phyloP scores from a whole-genome alignment of 495 filamentous ascomycete genomes.

The Annulohypoxylon nitens region DNA sequence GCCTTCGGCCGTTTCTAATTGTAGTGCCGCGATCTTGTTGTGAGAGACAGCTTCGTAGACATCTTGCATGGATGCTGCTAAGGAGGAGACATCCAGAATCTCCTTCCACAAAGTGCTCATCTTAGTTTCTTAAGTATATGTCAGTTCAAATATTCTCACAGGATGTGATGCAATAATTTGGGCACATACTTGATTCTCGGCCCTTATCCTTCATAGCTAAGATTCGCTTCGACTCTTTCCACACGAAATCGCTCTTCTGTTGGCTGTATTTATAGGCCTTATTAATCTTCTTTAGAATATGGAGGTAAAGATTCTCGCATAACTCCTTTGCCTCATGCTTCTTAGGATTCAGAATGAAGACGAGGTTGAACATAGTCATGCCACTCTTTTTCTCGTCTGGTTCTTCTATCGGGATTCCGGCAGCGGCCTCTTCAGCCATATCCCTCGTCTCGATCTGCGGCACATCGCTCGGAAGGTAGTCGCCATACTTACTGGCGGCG shows the following conservation, averaged over 20 bases:
- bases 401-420: slow-evolving; percentile 58
- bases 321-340: slow-evolving; percentile 79
- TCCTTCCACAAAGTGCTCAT: slow-evolving; percentile 74
- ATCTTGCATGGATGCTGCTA: slow-evolving; percentile 85
- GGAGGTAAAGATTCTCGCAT: slow-evolving; percentile 83
- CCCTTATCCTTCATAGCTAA: slow-evolving; percentile 81
- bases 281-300: slow-evolving; percentile 89
- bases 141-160: slow-evolving; percentile 25
- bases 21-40: slow-evolving; percentile 78
- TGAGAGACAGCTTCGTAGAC: slow-evolving; percentile 84
- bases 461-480: slow-evolving; percentile 44
- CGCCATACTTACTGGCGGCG: slow-evolving; percentile 36
- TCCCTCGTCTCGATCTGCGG: slow-evolving; percentile 57
- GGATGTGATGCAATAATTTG: slow-evolving; percentile 8
- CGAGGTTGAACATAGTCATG: slow-evolving; percentile 98
- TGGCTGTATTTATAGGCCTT: slow-evolving; percentile 93
- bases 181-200: slow-evolving; percentile 74
- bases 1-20: slow-evolving; percentile 62
- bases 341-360: slow-evolving; percentile 88
- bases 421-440: slow-evolving; percentile 53
- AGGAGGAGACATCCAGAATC: slow-evolving; percentile 78
- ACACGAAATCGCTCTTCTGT: slow-evolving; percentile 86
- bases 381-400: slow-evolving; percentile 67
- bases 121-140: slow-evolving; percentile 57
- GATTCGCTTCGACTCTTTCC: slow-evolving; percentile 85